Evolutionary conservation across 768 basidiomycete genomes (phyloP), one percentile per base, ranked within the genome.

Genomic region (Hericium coralloides): DNA sequence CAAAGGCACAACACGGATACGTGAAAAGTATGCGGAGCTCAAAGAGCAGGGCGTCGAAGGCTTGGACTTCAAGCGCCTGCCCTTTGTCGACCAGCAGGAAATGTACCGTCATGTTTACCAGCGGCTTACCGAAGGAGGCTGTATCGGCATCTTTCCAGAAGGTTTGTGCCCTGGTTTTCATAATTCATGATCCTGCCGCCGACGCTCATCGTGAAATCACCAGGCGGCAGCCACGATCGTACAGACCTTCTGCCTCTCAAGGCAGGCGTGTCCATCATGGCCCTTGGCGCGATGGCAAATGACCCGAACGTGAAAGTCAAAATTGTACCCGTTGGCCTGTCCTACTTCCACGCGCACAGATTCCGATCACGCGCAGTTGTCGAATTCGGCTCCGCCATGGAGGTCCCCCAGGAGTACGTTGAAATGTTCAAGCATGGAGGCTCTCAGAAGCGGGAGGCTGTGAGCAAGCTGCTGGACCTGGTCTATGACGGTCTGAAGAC

Each of bases 141-240:
- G 86, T 61, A 95, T 99, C 59, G 95, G 97, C 49, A 98, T 99
- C 61, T 98, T 98, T 67, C 97, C 97, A 39, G 97, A 98, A 85
- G 95, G 95, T 92, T 62, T 57, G 70, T 58, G 14, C 48, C 43
- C n/a, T 38, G n/a, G 43, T 51, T 31, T 31, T 38, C 37, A 26
- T 48, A 25, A 51, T 41, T 26, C 60, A 55, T 63, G 53, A 52
- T 52, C 59, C 9, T 54, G 23, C 26, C 26, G 49, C 49, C 31
- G 31, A 31, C 31, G 31, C 31, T 31, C 31, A 31, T 31, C 31
- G 31, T 31, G 31, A 31, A 31, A 25, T 10, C 14, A 36, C 18
- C 36, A 98, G 95, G 97, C 63, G 97, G 97, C 56, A 98, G 95
- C 58, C 97, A 99, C 70, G 97, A 99, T 72, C 87, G 97, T 41